phyloP scores from a whole-genome alignment of 2,329 filamentous ascomycete genomes.

The Rhytidhysteron rufulum region DNA sequence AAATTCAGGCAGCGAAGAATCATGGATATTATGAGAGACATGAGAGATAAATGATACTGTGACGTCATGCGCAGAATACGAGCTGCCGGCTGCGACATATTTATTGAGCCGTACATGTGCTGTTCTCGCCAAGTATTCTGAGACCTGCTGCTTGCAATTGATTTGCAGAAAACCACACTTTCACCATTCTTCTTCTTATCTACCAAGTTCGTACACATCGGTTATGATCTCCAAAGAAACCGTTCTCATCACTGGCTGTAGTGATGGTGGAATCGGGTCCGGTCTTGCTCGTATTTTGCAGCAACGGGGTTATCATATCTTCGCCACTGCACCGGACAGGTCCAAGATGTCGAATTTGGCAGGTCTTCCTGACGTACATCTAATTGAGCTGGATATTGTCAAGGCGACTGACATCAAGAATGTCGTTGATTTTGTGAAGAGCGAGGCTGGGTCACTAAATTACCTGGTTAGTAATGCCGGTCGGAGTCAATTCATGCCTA shows the following conservation, averaged over 20 bases:
- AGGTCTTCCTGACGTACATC: neutral
- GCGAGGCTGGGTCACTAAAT: conserved; percentile 30
- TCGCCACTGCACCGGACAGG: conserved; percentile 37
- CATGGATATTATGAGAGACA: too few relatives aligned
- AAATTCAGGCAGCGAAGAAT: too few relatives aligned
- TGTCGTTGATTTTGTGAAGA: conserved; percentile 24
- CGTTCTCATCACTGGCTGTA: conserved; percentile 16
- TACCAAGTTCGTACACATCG: too few relatives aligned
- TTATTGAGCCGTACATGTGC: too few relatives aligned
- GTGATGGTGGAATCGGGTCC: conserved; percentile 36
- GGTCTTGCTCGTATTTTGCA: conserved; percentile 37
- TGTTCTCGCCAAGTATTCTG: conserved; percentile 2
- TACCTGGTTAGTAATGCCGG: conserved; percentile 49
- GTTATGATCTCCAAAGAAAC: too few relatives aligned
- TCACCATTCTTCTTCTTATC: too few relatives aligned
- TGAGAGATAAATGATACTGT: too few relatives aligned
- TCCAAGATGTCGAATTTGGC: conserved; percentile 17
- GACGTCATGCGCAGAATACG: too few relatives aligned
- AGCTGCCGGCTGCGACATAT: too few relatives aligned
- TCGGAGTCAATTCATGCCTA: conserved; percentile 23
- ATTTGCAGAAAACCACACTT: too few relatives aligned
- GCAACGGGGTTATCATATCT: conserved; percentile 32
- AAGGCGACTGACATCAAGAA: conserved; percentile 21
- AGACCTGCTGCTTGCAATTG: too few relatives aligned
- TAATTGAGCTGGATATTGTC: conserved; percentile 29